Conservation (phyloP, 108 stramenopile genomes). For the Nitzschia putrida region DNA sequence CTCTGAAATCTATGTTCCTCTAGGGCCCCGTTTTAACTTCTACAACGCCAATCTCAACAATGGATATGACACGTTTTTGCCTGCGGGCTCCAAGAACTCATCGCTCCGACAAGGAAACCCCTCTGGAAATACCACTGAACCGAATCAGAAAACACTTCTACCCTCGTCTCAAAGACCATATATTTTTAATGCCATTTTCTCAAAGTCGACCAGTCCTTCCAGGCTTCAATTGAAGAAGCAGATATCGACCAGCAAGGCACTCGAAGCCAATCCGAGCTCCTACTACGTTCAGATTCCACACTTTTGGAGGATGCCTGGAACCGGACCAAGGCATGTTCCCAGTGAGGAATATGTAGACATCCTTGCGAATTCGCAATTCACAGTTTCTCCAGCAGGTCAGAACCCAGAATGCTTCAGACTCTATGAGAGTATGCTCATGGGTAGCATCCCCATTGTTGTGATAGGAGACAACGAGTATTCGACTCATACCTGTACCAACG, state of each 20-base stretch:
- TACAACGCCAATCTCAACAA: not conserved
- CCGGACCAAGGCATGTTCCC: constrained; percentile 22
- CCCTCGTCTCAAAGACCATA: constrained; percentile 22
- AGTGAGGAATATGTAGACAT: constrained; percentile 34
- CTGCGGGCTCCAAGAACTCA: too few species aligned
- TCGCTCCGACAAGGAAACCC: not conserved
- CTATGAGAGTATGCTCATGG: constrained; percentile 46
- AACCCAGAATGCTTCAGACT: constrained; percentile 55
- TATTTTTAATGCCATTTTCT: constrained; percentile 36
- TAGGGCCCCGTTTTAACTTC: constrained; percentile 31
- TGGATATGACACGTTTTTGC: constrained; percentile 6
- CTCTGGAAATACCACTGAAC: too few species aligned
- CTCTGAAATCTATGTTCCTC: constrained; percentile 15
- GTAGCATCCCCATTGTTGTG: constrained; percentile 46
- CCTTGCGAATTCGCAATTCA: constrained; percentile 37
- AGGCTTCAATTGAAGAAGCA: constrained; percentile 10
- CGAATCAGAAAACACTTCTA: not conserved
- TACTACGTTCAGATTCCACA: constrained; percentile 24
- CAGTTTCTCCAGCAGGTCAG: constrained; percentile 49
- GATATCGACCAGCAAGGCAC: too few species aligned
- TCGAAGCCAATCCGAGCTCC: not conserved
- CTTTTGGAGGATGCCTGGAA: constrained; percentile 9
- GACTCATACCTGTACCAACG: constrained; percentile 29
- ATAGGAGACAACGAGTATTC: constrained; percentile 8
- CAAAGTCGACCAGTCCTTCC: constrained; percentile 14